phyloP scores from a whole-genome alignment of 1,139 yeast species.

The Debaryomyces robertsiae region DNA sequence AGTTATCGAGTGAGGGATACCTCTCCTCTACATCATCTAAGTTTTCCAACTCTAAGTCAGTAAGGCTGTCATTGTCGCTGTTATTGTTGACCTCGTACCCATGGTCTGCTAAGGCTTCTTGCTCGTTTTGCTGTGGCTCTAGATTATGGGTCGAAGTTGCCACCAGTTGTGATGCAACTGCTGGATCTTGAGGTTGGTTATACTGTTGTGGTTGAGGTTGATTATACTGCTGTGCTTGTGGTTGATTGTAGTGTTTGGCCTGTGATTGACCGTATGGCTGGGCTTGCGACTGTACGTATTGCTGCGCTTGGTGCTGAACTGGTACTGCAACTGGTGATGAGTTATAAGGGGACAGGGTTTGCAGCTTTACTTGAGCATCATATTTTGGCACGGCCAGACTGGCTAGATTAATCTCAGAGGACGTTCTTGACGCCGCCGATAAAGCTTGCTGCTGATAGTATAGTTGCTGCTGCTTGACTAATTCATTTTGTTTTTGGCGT shows the following conservation, averaged over 20 bases:
- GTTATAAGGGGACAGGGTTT: conserved; percentile 5
- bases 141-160: conserved; percentile 1
- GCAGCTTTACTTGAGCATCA: conserved; percentile 8
- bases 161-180: background rate
- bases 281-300: conserved; percentile 12
- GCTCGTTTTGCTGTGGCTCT: conserved; percentile 5
- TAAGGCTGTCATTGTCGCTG: background rate
- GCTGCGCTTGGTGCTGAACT: conserved; percentile 1
- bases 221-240: conserved; percentile 5
- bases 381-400: conserved; percentile 2
- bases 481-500: conserved; percentile 39
- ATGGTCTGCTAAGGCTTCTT: conserved; percentile 1
- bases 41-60: conserved; percentile 30
- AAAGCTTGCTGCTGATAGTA: conserved; percentile 32
- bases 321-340: conserved; percentile 1
- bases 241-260: too few species aligned
- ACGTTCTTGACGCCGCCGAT: conserved; percentile 12
- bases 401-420: conserved; percentile 13
- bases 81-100: background rate
- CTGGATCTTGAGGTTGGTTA: conserved; percentile 3
- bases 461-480: conserved; percentile 38
- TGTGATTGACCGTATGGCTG: conserved; percentile 6
- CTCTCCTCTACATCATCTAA: conserved; percentile 47
- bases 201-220: conserved; percentile 1
- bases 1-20: conserved; percentile 46